Base-by-base conservation (phyloP, 2,329 filamentous ascomycete genomes). In the Verticillium klebahnii region DNA sequence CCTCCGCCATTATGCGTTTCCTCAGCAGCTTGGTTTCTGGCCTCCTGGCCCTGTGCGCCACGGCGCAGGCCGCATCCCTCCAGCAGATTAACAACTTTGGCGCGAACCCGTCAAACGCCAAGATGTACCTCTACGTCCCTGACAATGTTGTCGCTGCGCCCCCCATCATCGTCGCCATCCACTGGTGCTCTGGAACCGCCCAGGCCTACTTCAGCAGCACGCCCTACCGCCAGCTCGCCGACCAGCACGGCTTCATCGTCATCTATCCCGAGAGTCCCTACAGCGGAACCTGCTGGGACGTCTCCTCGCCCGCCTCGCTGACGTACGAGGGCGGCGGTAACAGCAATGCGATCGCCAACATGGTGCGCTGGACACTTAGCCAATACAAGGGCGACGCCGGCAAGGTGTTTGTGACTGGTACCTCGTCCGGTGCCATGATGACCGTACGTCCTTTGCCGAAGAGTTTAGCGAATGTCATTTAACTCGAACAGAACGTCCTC, bases 291-390 rank as follows among this genome's bases (percentile, higher is more conserved):
- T 88, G 85, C 74, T 88, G 84, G 83, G 85, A 88, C 63, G 84
- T 87, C 2, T 80, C 79, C 15, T 82, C 79, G 23, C 74, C 73
- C 32, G 69, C 69, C 34, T 77, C 83, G 0, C 76, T 88, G 2
- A 82, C 78, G 3, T 85, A 85, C 66, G 77, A 83, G 61, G 84
- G 82, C 8, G 84, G 85, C 25, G 82, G 83, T 2, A 82, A 88
- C 70, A 82, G 78, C 57, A 80, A 81, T 52, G 77, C 78, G 0
- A 84, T 88, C 61, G 82, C 80, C 29, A 85, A 83, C 68, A 87
- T 88, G 84, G 83, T 87, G 56, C 75, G 72, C 45, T 86, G 84
- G 66, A 76, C 82, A 3, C 70, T 87, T n/a, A 65, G 69, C 9
- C 77, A 77, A 68, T 86, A 87, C 72, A 74, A 75, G 2, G 84